Evolutionary conservation across 129 eudicot genomes (phyloP).

Genomic region (Tagetes patula): DNA sequence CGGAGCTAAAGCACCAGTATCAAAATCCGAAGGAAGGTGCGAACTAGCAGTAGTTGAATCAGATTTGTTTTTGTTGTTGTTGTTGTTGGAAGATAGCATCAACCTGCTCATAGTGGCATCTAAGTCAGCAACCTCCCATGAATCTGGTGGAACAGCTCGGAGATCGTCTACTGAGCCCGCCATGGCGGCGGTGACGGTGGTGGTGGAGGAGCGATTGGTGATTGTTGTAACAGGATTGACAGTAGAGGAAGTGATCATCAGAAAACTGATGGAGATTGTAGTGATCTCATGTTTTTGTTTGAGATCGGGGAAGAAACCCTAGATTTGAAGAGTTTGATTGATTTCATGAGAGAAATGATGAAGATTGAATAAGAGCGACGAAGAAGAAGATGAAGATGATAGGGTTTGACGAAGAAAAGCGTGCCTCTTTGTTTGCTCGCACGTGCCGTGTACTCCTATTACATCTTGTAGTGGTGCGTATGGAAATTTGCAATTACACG

Average conservation of each 20-base stretch:
- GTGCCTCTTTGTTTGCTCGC: conserved; percentile 20
- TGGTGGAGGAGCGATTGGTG: conserved; percentile 35
- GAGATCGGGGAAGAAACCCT: conserved; percentile 33
- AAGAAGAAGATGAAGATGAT: conserved; percentile 21
- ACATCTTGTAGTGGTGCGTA: conserved; percentile 14
- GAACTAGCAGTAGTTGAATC: conserved; percentile 22
- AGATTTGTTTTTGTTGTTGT: conserved; percentile 18
- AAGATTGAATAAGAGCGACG: conserved; percentile 30
- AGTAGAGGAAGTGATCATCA: conserved; percentile 38
- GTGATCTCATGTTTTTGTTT: conserved; percentile 29
- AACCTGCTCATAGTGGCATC: conserved; percentile 54
- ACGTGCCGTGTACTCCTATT: conserved; percentile 25
- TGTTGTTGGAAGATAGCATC: conserved; percentile 38
- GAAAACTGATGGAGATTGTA: conserved; percentile 21
- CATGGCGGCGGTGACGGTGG: conserved; percentile 41
- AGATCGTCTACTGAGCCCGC: conserved; percentile 49
- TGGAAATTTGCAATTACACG: neutral
- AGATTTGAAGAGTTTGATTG: conserved; percentile 34
- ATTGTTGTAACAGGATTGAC: conserved; percentile 15
- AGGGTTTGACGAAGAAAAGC: conserved; percentile 18
- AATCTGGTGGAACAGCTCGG: conserved; percentile 48
- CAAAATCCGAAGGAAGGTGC: conserved; percentile 24
- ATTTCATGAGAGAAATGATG: conserved; percentile 32
- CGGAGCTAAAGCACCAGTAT: conserved; percentile 23
- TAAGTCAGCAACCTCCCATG: conserved; percentile 62